phyloP scores from a whole-genome alignment of 2,329 filamentous ascomycete species.

The Trichophyton mentagrophytes region DNA sequence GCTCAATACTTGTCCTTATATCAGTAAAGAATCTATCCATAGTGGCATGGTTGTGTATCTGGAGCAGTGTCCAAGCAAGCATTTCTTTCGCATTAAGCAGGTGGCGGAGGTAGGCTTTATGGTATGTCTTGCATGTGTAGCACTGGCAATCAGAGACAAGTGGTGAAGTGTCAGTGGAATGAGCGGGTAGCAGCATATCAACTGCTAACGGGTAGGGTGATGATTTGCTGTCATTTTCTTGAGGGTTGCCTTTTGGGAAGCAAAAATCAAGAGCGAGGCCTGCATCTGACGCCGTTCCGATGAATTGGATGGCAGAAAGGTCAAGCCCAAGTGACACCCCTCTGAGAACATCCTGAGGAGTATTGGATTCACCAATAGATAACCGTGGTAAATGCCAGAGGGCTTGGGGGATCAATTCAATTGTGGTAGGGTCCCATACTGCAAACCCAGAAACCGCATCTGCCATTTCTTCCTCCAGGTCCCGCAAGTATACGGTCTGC shows the following conservation, averaged over 20 bases:
- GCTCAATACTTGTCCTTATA: conserved; percentile 52
- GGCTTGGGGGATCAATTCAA: conserved; percentile 52
- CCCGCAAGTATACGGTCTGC: conserved; percentile 69
- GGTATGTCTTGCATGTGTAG: conserved; percentile 72
- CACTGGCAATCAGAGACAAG: conserved; percentile 56
- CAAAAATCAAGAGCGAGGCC: conserved; percentile 72
- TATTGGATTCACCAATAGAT: conserved; percentile 55
- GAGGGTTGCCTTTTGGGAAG: conserved; percentile 44
- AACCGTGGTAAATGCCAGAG: conserved; percentile 58
- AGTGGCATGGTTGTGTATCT: conserved; percentile 76
- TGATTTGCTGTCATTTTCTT: conserved; percentile 4
- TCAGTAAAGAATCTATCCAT: conserved; percentile 60
- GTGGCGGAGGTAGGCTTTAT: conserved; percentile 78
- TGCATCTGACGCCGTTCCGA: conserved; percentile 62
- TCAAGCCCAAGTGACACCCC: conserved; percentile 70
- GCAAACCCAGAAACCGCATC: conserved; percentile 55
- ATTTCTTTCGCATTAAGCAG: conserved; percentile 85
- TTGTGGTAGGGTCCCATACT: conserved; percentile 59
- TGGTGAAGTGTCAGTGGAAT: conserved; percentile 52
- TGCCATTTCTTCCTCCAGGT: conserved; percentile 52
- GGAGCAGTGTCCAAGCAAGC: conserved; percentile 86
- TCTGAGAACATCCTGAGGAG: conserved; percentile 63
- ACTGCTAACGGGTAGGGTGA: conserved; percentile 48
- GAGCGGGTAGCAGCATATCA: conserved; percentile 58
- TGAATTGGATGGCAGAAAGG: conserved; percentile 63